Evolutionary conservation across 2,329 filamentous ascomycete species (phyloP), one percentile per base, ranked within the genome.

Genomic region (Talaromyces pinophilus): DNA sequence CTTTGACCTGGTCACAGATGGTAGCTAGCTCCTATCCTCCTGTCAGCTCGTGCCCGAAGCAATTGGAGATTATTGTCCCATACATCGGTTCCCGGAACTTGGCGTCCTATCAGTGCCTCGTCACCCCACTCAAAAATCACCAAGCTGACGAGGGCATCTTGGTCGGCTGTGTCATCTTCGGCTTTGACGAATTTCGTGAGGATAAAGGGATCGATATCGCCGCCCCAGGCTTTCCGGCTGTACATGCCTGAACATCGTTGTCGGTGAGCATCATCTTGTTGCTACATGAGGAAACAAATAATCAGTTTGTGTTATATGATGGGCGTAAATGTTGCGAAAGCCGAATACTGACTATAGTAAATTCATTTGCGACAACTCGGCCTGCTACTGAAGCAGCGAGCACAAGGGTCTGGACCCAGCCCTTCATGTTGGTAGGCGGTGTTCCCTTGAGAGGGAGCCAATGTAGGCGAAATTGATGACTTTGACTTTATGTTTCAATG

Each of bases 41-140:
- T 48, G 71, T 82, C 67, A 84, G 79, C 69, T 69, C 54, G 8
- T 44, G 35, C 17, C 28, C 13, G 40, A 17, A 30, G 57, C 40
- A 60, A 42, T n/a, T 22, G 38, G 19, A 30, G 8, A 28, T 44
- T 7, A 46, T 60, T 19, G 22, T 46, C 25, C 15, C 25, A 33
- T 60, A 60, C 57, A 46, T 60, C 57, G 8, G 57, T 60, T 46
- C 38, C 57, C 33, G 83, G 82, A 61, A 87, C 82, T 42, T 85
- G 84, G 67, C 90, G 85, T 52, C 94, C 93, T 70, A 99, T 88
- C 64, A 94, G 83, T 62, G 87, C 81, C 75, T 91, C 88, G 75
- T 99, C 95, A 71, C 86, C 88, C 92, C 93, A 99, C 80, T 99
- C 94, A 78, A 97, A 99, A 69, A 99, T 90, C 62, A 97, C 84